phyloP scores from a whole-genome alignment of 257 asterid genomes.

The Solanum ahanhuiri region DNA sequence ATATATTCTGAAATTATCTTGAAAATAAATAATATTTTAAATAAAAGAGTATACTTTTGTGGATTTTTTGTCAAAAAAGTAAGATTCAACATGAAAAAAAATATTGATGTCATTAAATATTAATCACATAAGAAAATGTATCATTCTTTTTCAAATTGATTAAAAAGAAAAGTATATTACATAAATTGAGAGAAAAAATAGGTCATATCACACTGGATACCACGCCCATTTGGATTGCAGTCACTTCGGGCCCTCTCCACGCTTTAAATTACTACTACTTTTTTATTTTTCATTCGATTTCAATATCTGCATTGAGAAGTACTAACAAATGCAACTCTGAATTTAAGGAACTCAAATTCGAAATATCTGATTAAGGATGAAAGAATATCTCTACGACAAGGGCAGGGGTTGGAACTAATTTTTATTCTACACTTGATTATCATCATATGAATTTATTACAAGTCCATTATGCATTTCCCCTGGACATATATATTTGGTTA shows the following conservation, averaged over 20 bases:
- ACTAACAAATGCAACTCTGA: no score
- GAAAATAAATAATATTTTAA: not conserved
- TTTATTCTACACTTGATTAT: not conserved
- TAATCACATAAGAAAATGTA: no score
- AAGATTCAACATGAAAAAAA: not conserved
- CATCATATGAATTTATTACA: not conserved
- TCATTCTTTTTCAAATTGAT: no score
- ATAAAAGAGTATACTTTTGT: no score
- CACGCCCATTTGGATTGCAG: not conserved
- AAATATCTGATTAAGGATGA: no score
- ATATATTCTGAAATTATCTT: not conserved
- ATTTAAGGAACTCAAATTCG: fast-evolving
- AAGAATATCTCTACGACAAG: no score
- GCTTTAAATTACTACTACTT: not conserved
- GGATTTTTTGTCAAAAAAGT: not conserved
- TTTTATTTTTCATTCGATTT: no score
- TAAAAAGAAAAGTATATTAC: no score
- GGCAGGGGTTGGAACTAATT: no score
- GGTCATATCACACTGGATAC: not conserved
- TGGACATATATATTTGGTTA: not conserved
- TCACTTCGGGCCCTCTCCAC: not conserved
- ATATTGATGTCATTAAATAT: not conserved
- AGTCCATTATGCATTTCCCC: not conserved
- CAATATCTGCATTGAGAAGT: no score
- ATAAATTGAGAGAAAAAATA: no score